Base-by-base conservation (phyloP, 495 filamentous ascomycete species). In the Diplogelasinospora grovesii region DNA sequence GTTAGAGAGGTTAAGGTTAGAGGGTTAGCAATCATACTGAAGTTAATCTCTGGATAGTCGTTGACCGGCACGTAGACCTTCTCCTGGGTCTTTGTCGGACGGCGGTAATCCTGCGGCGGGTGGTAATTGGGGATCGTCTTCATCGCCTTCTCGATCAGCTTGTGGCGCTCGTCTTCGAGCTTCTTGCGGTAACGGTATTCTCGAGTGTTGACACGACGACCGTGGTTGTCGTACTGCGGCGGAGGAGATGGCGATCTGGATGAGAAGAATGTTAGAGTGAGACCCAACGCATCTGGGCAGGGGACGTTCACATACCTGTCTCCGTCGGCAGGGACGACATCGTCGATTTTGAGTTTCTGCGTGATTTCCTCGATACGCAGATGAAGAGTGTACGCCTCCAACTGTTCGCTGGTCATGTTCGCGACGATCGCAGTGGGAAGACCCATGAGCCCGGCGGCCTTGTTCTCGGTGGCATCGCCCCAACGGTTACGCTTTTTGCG, bases 1-100 rank as follows among this genome's bases (percentile, higher is more conserved):
- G 83, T 66, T 67, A 68, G 66, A 78, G 78, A 68, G 66, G 81
- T 85, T 83, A 78, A 68, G 66, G 81, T 85, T 83, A 86, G 83
- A 88, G 86, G 89, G 88, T 94, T 94, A 93, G 88, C 82, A 85
- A 89, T 90, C 89, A 86, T 95, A 98, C 92, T 97, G 86, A 97
- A 99, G 85, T 99, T 99, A 85, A 99, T 96, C 69, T 97, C 93
- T 75, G 93, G 93, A 71, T 99, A 99, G 68, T 99, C 93, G 81
- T 97, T 97, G 71, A 98, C 92, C 57, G 92, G 92, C 60, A 98
- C 92, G 64, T 98, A 98, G 81, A 98, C 90, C 78, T 97, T 98
- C 79, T 98, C 92, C 68, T 96, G 89, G 56, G 92, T 96, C 85
- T 97, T 98, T 56, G 89, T 94, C 25, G 92, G 92, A 40, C 92